Evolutionary conservation across 768 basidiomycete species (phyloP), one percentile per base, ranked within the genome.

Genomic region (Tylopilus plumbeoviolaceoides): DNA sequence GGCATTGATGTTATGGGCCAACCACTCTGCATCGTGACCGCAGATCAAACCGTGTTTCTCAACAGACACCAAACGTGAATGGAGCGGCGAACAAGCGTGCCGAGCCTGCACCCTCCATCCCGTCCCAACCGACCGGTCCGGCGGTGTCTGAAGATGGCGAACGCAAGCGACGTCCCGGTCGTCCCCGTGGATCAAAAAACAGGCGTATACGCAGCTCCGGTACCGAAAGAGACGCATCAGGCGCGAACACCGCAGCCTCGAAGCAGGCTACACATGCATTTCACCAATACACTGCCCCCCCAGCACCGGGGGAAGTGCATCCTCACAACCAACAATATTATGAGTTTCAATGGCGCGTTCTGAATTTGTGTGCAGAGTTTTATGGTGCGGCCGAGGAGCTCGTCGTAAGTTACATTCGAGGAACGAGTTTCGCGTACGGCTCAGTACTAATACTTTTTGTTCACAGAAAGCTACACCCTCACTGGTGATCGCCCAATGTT

Each of bases 381-480:
- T 91, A 91, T 70, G 84, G 82, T 25, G 89, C 89, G 7, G 89
- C 89, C 17, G 89, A 90, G 68, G 89, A 91, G 68, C 79, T 91
- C 43, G 78, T 91, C 53, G 89, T 91, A 68, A 68, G 86, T 80
- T 56, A 33, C 27, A 38, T 45, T 43, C 25, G 52, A 35, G 49
- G 42, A 30, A 54, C 51, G 53, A 46, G 58, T 48, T 33, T 42
- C 9, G 50, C 33, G 35, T 27, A 9, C 30, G 39, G 38, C 47
- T 56, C 25, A 50, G 23, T 45, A 39, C 61, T 65, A 25, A 58
- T 41, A 4, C 8, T 41, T 6, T 54, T 42, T 50, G 53, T 33
- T 43, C 50, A n/a, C 61, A 78, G 75, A 78, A 78, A 72, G 75
- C 70, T 10, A 74, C 89, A 0, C 78, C 85, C 39, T 81, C 87